Conservation (phyloP, 2,329 filamentous ascomycete species). For the Penicillium vulpinum region DNA sequence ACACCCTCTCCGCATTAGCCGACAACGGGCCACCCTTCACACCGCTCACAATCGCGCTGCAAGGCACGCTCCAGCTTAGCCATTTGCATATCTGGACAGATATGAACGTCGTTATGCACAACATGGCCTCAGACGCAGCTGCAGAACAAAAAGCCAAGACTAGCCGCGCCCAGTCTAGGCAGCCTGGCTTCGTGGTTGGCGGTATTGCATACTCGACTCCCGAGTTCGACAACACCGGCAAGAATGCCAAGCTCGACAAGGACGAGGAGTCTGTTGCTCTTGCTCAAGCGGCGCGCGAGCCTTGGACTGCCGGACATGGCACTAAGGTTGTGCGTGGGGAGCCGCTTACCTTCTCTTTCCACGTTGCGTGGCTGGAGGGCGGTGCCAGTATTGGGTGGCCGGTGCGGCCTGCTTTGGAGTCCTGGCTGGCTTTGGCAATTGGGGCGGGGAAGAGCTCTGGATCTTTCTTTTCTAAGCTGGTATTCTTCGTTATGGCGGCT, state of each 20-base stretch:
- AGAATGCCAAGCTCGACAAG: slow-evolving; percentile 17
- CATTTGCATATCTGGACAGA: slow-evolving; percentile 89
- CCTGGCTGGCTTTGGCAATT: slow-evolving; percentile 17
- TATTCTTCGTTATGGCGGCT: slow-evolving; percentile 40
- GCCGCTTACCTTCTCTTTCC: slow-evolving; percentile 73
- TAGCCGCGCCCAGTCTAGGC: slow-evolving; percentile 43
- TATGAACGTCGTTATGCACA: slow-evolving; percentile 83
- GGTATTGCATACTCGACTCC: slow-evolving; percentile 84
- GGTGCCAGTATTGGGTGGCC: slow-evolving; percentile 41
- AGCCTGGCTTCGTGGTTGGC: slow-evolving; percentile 78
- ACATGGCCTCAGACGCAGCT: slow-evolving; percentile 33
- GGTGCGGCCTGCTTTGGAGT: slow-evolving; percentile 17
- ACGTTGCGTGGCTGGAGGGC: slow-evolving; percentile 69
- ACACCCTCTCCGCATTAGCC: slow-evolving; percentile 39
- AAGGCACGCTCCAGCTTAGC: slow-evolving; percentile 82
- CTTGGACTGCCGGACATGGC: slow-evolving; percentile 51
- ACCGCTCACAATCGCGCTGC: slow-evolving; percentile 82
- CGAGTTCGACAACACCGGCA: slow-evolving; percentile 57
- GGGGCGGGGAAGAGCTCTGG: slow-evolving; percentile 8
- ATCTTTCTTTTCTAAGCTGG: slow-evolving; percentile 31
- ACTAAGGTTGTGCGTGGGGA: slow-evolving; percentile 82
- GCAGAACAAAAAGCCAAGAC: slow-evolving; percentile 53
- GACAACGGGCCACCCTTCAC: slow-evolving; percentile 51
- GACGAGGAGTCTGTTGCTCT: slow-evolving; percentile 48
- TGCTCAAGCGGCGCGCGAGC: slow-evolving; percentile 45